A percentile compares a stretch with the other conserved stretches of the same genome.
Conservation (phyloP, 345 rosid species). For the Populus nigra region DNA sequence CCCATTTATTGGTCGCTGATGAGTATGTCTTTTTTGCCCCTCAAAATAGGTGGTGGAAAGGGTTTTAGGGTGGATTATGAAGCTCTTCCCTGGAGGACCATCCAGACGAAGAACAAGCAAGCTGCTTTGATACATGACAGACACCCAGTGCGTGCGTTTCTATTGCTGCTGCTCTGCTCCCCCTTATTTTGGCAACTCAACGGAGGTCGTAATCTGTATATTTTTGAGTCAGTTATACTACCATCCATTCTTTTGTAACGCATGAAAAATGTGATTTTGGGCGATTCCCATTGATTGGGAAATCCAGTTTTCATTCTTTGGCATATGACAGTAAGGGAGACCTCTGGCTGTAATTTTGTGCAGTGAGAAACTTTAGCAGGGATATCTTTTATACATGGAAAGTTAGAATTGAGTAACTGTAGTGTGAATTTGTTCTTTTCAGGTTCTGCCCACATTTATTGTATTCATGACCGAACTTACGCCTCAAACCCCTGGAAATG, state of each 20-base stretch:
- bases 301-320: slow-evolving; percentile 18
- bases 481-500: slow-evolving; percentile 7
- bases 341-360: slow-evolving; percentile 8
- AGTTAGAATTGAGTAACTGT: neutral
- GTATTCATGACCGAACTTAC: neutral
- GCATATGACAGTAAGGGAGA: slow-evolving; percentile 22
- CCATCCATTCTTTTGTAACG: slow-evolving; percentile 35
- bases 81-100: slow-evolving; percentile 94
- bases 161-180: slow-evolving; percentile 1
- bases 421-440: neutral
- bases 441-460: neutral
- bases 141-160: neutral
- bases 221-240: slow-evolving; percentile 31
- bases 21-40: neutral
- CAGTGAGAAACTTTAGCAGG: slow-evolving; percentile 10
- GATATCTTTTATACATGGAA: slow-evolving; percentile 5
- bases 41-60: slow-evolving; percentile 84
- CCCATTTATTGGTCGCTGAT: neutral
- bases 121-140: slow-evolving; percentile 45
- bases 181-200: slow-evolving; percentile 20
- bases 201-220: slow-evolving; percentile 41
- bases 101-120: slow-evolving; percentile 81
- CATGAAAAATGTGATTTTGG: slow-evolving; percentile 17
- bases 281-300: slow-evolving; percentile 17
- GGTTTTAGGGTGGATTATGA: slow-evolving; percentile 98